A percentile compares a stretch with the other conserved stretches of the same genome.
Conservation (phyloP, 306 rosid genomes). For the Coriaria nepalensis region DNA sequence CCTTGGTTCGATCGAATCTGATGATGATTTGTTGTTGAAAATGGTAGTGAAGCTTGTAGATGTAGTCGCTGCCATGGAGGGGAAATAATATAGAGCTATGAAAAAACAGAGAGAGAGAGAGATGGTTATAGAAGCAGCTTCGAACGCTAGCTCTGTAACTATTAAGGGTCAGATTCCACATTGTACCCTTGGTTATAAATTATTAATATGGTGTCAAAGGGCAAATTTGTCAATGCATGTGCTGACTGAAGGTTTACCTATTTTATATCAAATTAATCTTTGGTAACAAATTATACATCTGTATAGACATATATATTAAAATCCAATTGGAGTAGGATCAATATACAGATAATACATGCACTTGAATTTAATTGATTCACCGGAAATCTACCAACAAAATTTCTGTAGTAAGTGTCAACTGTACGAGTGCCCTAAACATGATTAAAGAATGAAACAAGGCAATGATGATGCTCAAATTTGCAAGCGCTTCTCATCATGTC, state of each 20-base stretch:
- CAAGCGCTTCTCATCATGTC: no score
- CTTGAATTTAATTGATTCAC: no score
- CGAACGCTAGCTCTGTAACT: no score
- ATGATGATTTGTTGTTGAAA: slow-evolving; percentile 30
- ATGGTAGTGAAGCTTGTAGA: slow-evolving; percentile 26
- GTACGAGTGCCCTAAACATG: no score
- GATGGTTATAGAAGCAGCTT: no score
- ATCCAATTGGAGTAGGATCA: slow-evolving; percentile 3
- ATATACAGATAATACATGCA: slow-evolving; percentile 5
- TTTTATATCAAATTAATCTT: background rate
- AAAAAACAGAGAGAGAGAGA: background rate
- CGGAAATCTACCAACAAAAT: no score
- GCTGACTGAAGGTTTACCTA: no score
- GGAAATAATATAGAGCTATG: background rate
- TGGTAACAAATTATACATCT: slow-evolving; percentile 4
- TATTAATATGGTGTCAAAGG: no score
- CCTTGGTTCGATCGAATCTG: slow-evolving; percentile 21
- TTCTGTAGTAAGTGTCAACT: no score
- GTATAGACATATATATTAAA: background rate
- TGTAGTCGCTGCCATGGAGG: slow-evolving; percentile 33
- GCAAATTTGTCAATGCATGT: no score
- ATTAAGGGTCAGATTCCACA: no score
- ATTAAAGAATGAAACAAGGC: background rate
- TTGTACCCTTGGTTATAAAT: no score
- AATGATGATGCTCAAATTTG: slow-evolving; percentile 10